Evolutionary conservation across 306 rosid genomes (phyloP), one percentile per base, ranked within the genome.

Genomic region (Cyamopsis tetragonoloba): DNA sequence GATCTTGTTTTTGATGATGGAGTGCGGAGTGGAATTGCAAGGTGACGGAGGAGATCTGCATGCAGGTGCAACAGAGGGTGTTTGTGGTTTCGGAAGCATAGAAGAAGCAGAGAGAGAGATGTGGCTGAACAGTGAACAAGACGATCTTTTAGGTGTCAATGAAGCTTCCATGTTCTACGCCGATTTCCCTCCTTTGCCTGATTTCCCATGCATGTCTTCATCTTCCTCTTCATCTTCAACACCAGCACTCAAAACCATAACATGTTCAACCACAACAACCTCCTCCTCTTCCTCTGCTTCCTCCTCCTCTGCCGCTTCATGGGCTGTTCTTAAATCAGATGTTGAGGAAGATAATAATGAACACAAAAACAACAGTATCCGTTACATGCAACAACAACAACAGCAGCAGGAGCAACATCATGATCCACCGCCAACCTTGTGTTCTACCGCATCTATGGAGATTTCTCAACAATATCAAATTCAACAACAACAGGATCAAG

Each of bases 191-290:
- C 55, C 96, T 30, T 77, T 90, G 4, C 92, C 95, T 13, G 92
- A 85, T 73, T 93, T 90, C 31, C 81, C 99, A 30, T 90, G 99
- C 97, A 85, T 93, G 99, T 93, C 97, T 0, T 90, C 99, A 0
- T 87, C 99, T 2, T 89, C 97, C 0, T 85, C 96, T 0, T 79
- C 91, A 0, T 81, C 93, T 1, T 84, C 95, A 0, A 79, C 85
- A 7, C 86, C 81, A 0, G 76, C 80, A 32, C 78, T 65, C 1
- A 88, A 81, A 66, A 56, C 84, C 15, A 32, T 65, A 6, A 60
- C 88, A 3, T 76, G 77, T 50, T 72, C 89, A 4, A 19, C 68
- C 37, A 62, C 61, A 2, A 59, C 68, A 42, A 38, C 77, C 5
- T 17, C 80, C 3, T 51, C 78, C 0, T 17, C 64, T 0, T 72